Conservation (phyloP, 768 basidiomycete species). For the Agaricus subrufescens region DNA sequence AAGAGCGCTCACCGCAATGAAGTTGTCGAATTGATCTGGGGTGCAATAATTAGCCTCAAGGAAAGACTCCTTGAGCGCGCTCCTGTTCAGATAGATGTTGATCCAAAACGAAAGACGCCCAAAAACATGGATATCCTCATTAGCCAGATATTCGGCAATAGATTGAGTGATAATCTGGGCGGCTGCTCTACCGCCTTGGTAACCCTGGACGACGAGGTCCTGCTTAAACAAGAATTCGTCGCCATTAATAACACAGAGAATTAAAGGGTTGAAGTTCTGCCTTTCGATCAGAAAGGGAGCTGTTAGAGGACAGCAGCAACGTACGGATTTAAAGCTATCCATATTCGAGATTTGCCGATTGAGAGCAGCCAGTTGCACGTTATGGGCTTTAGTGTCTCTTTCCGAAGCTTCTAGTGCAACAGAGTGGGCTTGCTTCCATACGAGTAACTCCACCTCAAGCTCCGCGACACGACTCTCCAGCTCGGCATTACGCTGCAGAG, state of each 20-base stretch:
- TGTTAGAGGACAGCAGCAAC: constrained; percentile 8
- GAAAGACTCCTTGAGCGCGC: constrained; percentile 46
- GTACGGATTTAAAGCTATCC: constrained; percentile 46
- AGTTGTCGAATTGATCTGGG: constrained; percentile 64
- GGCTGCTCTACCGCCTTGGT: constrained; percentile 58
- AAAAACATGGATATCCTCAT: constrained; percentile 55
- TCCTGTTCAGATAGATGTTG: constrained; percentile 65
- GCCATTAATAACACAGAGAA: constrained; percentile 73
- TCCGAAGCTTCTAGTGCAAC: constrained; percentile 58
- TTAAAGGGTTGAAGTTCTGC: constrained; percentile 62
- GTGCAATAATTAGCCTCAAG: constrained; percentile 52
- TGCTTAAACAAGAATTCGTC: constrained; percentile 64
- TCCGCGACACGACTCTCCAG: constrained; percentile 63
- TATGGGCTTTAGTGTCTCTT: constrained; percentile 61
- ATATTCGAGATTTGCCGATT: constrained; percentile 59
- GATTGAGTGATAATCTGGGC: constrained; percentile 63
- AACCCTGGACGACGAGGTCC: constrained; percentile 55
- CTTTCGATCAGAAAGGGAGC: not conserved
- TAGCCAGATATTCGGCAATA: constrained; percentile 63
- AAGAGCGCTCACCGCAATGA: constrained; percentile 41
- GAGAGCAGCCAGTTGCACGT: constrained; percentile 59
- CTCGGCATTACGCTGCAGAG: constrained; percentile 57
- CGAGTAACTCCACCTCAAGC: constrained; percentile 62
- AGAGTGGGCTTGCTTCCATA: constrained; percentile 71
- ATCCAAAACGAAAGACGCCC: constrained; percentile 75